Conservation (phyloP, 2,329 filamentous ascomycete species). For the Cercospora berteroae region DNA sequence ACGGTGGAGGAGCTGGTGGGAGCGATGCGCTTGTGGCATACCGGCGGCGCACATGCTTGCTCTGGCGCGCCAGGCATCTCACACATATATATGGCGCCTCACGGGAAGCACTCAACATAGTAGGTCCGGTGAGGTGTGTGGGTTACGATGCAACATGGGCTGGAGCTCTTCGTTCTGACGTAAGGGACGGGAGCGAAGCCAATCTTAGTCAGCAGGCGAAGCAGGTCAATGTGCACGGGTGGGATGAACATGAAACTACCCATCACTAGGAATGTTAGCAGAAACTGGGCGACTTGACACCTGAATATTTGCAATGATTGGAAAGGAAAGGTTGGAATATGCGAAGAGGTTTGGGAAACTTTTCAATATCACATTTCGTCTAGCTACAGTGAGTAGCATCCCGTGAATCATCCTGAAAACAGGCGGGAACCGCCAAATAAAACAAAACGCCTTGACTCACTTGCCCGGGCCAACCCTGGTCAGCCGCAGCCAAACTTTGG, state of each 20-base stretch:
- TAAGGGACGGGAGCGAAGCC: neutral
- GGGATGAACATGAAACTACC: neutral
- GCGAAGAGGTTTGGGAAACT: neutral
- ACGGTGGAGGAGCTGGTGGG: constrained; percentile 51
- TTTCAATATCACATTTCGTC: neutral
- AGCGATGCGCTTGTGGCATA: constrained; percentile 18
- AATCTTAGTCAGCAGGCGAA: neutral
- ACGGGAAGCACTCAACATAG: constrained; percentile 17
- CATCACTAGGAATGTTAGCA: neutral
- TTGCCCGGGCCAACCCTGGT: neutral
- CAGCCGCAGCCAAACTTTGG: neutral
- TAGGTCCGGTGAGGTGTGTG: neutral
- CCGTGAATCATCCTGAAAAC: neutral
- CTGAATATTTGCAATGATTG: neutral
- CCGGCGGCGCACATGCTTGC: constrained; percentile 8
- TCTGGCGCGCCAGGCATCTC: constrained; percentile 24
- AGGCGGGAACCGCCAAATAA: neutral
- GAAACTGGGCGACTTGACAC: neutral
- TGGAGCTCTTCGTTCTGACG: neutral
- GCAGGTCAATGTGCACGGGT: neutral
- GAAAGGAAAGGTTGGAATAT: neutral
- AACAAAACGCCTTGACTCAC: neutral
- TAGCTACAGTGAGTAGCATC: neutral
- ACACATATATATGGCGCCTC: constrained; percentile 26
- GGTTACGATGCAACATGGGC: neutral